Conservation (phyloP, 495 filamentous ascomycete genomes). For the Aspergillus sparsus region DNA sequence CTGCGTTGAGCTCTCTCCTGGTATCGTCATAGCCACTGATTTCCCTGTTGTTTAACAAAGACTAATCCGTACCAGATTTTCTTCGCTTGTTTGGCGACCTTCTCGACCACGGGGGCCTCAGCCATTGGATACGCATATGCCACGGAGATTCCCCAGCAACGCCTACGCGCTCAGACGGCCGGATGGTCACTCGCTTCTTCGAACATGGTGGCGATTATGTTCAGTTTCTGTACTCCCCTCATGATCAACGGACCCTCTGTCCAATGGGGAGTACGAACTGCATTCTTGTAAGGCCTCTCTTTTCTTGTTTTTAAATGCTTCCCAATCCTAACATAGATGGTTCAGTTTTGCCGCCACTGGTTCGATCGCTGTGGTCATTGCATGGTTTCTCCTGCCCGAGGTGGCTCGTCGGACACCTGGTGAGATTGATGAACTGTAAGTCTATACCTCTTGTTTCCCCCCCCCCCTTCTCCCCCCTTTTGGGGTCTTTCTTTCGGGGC, state of each 20-base stretch:
- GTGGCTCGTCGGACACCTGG: conserved; percentile 38
- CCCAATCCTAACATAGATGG: not conserved
- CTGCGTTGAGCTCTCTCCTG: conserved; percentile 22
- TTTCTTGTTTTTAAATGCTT: conserved; percentile 2
- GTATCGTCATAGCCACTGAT: conserved; percentile 1
- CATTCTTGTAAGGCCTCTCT: conserved; percentile 37
- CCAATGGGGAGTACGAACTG: conserved; percentile 44
- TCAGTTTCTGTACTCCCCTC: conserved; percentile 45
- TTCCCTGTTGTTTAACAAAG: not conserved
- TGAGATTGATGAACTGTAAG: conserved; percentile 44
- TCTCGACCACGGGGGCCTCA: conserved; percentile 44
- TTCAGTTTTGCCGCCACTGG: conserved; percentile 38
- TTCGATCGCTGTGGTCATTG: conserved; percentile 31
- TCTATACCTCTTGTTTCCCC: not conserved
- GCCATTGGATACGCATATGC: conserved; percentile 47
- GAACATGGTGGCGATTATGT: conserved; percentile 43
- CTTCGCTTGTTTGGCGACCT: conserved; percentile 38
- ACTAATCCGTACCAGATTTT: conserved; percentile 28
- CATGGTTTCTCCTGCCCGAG: conserved; percentile 44
- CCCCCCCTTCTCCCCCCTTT: too few species aligned
- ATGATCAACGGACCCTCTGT: conserved; percentile 41
- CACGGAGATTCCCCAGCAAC: conserved; percentile 41
- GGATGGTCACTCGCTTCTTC: conserved; percentile 40
- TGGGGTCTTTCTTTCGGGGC: not conserved
- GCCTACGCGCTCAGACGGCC: conserved; percentile 42